Base-by-base conservation (phyloP, 192 early-diverging fungal species). In the Borealophlyctis nickersoniae region DNA sequence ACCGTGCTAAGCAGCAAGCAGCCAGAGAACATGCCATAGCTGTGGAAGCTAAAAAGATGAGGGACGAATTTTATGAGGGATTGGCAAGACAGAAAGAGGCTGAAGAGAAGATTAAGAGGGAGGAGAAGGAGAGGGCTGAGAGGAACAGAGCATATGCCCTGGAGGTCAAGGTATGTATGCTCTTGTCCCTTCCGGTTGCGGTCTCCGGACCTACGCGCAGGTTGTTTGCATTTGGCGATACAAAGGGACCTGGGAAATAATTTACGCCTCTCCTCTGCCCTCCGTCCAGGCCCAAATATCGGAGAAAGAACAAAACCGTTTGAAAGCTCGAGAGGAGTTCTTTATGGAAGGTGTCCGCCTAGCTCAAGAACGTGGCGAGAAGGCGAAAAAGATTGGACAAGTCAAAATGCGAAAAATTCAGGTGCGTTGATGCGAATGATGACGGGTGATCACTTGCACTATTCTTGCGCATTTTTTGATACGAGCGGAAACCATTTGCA, bases 11-110 rank as follows among this genome's bases (percentile, higher is more conserved):
- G 51, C 83, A 85, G 56, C 83, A 85, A 51, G 55, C 64, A 5
- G 76, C 83, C 29, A 62, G 83, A 29, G 77, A 85, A 64, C 69
- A 78, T 56, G 83, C 83, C 1, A 79, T 85, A 60, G 81, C 81
- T 19, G 69, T 81, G 13, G 83, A 85, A 66, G 78, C 83, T 7
- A 60, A 74, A 32, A 83, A 85, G 48, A 62, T 81, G 67, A 75
- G 78, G 50, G 63, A 77, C 23, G 80, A 85, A 67, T 85, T 85
- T 65, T 63, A 67, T 57, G 80, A 80, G 49, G 79, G 79, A 39
- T 53, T 85, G 23, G 34, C 51, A 26, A 35, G 70, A 0, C 83
- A 85, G 62, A 72, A 77, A 56, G 77, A 85, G 60, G 35, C 35
- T 9, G 81, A 85, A 63, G 74, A 65, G 19, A 68, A 69, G 52